A percentile compares a stretch with the other conserved stretches of the same genome.
Evolutionary conservation across 1,139 yeast genomes (phyloP).

Genomic region (Yamadazyma mexicana): DNA sequence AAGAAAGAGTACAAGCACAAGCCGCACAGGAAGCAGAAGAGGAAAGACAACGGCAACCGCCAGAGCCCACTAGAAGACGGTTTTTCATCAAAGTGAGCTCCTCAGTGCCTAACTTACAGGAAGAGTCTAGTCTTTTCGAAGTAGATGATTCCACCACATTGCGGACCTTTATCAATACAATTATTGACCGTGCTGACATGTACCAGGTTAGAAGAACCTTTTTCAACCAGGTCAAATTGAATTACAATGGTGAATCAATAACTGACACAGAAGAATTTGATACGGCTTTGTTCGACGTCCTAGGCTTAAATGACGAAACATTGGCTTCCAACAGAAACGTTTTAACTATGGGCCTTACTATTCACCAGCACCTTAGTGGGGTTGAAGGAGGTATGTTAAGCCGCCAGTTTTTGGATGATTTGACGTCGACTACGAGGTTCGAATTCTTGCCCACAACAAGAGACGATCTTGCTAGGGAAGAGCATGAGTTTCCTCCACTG

Average conservation of each 20-base stretch:
- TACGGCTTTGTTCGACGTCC: slow-evolving; percentile 13
- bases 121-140: slow-evolving; percentile 26
- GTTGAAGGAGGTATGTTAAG: slow-evolving; percentile 29
- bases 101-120: slow-evolving; percentile 19
- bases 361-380: slow-evolving; percentile 18
- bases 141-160: slow-evolving; percentile 22
- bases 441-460: slow-evolving; percentile 21
- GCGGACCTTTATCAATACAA: slow-evolving; percentile 21
- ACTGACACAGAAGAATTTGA: slow-evolving; percentile 9
- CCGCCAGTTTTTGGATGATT: slow-evolving; percentile 28
- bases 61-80: slow-evolving; percentile 3
- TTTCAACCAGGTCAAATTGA: slow-evolving; percentile 27
- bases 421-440: slow-evolving; percentile 24
- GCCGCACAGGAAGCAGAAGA: too few species aligned
- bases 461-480: slow-evolving; percentile 8
- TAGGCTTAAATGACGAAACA: slow-evolving; percentile 15
- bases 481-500: too few species aligned
- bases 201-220: slow-evolving; percentile 29
- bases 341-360: slow-evolving; percentile 13
- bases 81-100: slow-evolving; percentile 19
- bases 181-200: slow-evolving; percentile 25
- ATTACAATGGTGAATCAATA: slow-evolving; percentile 14
- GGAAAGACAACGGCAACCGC: not conserved
- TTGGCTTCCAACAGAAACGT: slow-evolving; percentile 16
- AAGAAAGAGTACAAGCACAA: slow-evolving; percentile 2